phyloP scores from a whole-genome alignment of 345 rosid genomes.

The Hypericum perforatum region DNA sequence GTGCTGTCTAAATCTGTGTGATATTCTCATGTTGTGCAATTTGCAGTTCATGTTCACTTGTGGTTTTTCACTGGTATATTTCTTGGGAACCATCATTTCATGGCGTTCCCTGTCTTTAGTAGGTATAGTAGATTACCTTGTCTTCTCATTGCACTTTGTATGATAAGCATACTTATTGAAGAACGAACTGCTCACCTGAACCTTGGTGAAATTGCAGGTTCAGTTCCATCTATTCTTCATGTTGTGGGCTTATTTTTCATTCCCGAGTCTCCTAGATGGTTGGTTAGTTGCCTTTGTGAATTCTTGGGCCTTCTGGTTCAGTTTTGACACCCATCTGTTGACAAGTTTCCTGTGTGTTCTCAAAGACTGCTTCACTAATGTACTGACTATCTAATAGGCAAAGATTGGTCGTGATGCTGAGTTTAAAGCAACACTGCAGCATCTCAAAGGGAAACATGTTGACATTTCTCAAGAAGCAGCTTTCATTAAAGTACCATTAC shows the following conservation, averaged over 20 bases:
- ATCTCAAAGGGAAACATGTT: neutral
- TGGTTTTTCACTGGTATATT: neutral
- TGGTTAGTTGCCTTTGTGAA: too few relatives aligned
- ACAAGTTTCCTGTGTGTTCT: too few relatives aligned
- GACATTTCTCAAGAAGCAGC: slow-evolving; percentile 1
- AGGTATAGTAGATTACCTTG: neutral
- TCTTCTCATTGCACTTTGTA: neutral
- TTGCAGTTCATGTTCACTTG: neutral
- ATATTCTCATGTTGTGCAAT: neutral
- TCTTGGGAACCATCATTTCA: neutral
- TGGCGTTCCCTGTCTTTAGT: neutral
- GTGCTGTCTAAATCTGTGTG: neutral
- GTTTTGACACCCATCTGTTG: too few relatives aligned
- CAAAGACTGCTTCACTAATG: too few relatives aligned
- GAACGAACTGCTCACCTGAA: neutral
- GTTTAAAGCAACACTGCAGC: neutral
- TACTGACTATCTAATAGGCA: neutral
- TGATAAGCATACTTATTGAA: too few relatives aligned
- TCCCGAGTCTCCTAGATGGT: neutral
- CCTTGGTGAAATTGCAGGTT: neutral
- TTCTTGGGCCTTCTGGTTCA: too few relatives aligned
- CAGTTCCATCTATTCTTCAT: neutral
- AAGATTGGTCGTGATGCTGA: neutral
- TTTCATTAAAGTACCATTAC: neutral
- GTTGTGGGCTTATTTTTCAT: neutral